These are phyloP conservation scores for Starmerella asiatica DNA, from an alignment of 805 yeast genomes.

Conservation along the genomic window DNA sequence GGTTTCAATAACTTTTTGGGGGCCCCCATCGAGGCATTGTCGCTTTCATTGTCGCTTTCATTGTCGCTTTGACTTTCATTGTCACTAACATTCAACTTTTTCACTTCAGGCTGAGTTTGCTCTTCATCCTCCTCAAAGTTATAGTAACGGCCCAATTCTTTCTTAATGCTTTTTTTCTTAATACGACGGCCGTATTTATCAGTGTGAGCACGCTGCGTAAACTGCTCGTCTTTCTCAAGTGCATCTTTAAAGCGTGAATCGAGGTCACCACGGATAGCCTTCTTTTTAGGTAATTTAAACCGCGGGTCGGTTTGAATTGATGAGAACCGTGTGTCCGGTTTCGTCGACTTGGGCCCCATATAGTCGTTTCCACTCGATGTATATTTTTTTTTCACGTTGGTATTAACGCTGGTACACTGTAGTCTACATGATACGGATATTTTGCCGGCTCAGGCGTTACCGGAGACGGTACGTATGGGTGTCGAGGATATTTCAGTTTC, in stretches of 20 bases:
- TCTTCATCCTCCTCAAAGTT: conserved; percentile 34
- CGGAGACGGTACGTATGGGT: no score
- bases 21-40: no score
- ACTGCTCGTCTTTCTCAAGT: conserved; percentile 44
- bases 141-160: conserved; percentile 54
- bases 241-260: conserved; percentile 77
- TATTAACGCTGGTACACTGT: not conserved
- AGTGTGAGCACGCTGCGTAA: conserved; percentile 42
- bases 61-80: conserved; percentile 17
- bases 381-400: not conserved
- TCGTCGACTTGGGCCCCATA: no score
- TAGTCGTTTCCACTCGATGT: not conserved
- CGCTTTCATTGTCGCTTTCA: not conserved
- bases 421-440: no score
- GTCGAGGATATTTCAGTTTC: no score
- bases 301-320: conserved; percentile 77
- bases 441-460: no score
- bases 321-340: conserved; percentile 58
- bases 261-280: conserved; percentile 57
- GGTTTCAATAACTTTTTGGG: not conserved
- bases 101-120: no score
- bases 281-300: conserved; percentile 59
- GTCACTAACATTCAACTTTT: conserved; percentile 16
- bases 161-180: conserved; percentile 32
- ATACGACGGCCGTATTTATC: conserved; percentile 81